Base-by-base conservation (phyloP, 352 stramenopile genomes). In the Phytophthora syringae region DNA sequence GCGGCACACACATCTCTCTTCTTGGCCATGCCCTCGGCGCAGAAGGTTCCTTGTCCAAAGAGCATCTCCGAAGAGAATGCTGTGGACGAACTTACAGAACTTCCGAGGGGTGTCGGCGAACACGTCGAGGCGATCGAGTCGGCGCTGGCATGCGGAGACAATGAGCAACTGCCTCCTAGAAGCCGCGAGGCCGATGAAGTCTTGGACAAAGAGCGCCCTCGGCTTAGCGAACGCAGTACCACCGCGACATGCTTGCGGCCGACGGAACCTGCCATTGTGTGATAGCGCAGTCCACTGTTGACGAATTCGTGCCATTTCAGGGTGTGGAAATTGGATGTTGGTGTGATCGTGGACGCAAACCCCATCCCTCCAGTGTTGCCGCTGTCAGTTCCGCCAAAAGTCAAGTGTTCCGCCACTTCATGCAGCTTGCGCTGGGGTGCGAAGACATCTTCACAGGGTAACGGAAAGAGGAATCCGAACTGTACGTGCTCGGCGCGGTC, bases 401-500 rank as follows among this genome's bases (percentile, higher is more conserved):
- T 91, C 24, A 94, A 72, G 27, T 89, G 76, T 16, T 91, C 82
- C 0, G 86, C 86, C 10, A 94, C 77, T 64, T 93, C 78, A 44
- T 90, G 76, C 22, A 95, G 60, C 62, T 95, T 95, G 52, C 84
- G 81, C 53, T 95, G 84, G 13, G 87, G 74, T 0, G 87, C 76
- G 24, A 95, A 88, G 5, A 92, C 78, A 65, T 95, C 87, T 74
- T 95, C 87, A 44, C 80, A 92, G 16, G 87, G 87, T 15, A 95
- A 62, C 1, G 84, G 87, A 45, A 95, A 95, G 2, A 95, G 58
- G 21, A 93, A 87, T 0, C 84, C 79, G 20, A 93, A 81, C 40
- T 93, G 76, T 24, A 90, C 69, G 22, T 90, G 76, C 22, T 93
- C 84, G 12, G 86, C 71, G 12, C 79, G 80, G 44, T 86, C 84